Evolutionary conservation across 1,284 basidiomycete genomes (phyloP).

Genomic region (Mycena sp.): DNA sequence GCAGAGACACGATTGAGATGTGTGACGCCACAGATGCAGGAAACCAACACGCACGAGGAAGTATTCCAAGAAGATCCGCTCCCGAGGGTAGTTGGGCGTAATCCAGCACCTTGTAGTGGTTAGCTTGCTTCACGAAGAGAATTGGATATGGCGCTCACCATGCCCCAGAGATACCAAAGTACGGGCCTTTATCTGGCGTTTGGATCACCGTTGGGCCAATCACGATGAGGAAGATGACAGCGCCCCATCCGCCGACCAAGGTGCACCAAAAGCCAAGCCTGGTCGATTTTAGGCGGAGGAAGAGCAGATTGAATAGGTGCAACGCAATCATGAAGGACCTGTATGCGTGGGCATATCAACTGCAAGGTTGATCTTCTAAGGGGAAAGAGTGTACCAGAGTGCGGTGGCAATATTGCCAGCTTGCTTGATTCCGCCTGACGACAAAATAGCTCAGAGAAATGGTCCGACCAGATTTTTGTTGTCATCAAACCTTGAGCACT

Average conservation of each 20-base stretch:
- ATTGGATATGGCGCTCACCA: constrained; percentile 39
- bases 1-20: not conserved
- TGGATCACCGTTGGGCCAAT: constrained; percentile 50
- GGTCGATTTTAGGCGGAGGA: constrained; percentile 44
- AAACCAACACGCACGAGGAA: constrained; percentile 50
- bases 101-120: constrained; percentile 56
- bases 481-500: constrained; percentile 45
- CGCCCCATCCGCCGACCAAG: constrained; percentile 47
- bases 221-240: constrained; percentile 43
- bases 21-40: too few species aligned
- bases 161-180: constrained; percentile 54
- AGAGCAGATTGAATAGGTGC: constrained; percentile 54
- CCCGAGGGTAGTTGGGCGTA: constrained; percentile 50
- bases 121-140: not conserved
- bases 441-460: not conserved
- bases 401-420: constrained; percentile 55
- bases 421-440: constrained; percentile 51
- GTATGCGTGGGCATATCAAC: too few species aligned
- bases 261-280: constrained; percentile 37
- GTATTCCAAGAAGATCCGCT: constrained; percentile 56
- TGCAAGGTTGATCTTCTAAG: not conserved
- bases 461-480: not conserved
- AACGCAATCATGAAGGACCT: constrained; percentile 52
- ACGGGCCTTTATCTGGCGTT: constrained; percentile 45
- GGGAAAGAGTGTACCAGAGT: constrained; percentile 34